These are phyloP conservation scores for Oryza punctata DNA, from an alignment of 176 grass and related monocot genomes.

Conservation along the genomic window DNA sequence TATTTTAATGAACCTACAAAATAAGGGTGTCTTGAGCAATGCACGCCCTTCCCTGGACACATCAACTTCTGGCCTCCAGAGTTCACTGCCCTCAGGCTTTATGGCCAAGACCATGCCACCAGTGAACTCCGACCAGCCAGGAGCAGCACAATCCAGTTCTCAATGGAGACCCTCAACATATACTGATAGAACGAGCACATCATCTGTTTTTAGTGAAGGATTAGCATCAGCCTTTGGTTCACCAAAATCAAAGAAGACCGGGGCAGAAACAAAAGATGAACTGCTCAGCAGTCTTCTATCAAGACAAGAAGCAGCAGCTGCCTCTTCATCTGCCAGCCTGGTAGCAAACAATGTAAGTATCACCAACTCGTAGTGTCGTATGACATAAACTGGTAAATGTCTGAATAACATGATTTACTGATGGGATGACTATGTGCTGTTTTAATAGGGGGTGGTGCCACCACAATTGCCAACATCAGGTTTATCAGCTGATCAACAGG, in stretches of 20 bases:
- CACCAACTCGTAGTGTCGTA: neutral
- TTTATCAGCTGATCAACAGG: constrained; percentile 61
- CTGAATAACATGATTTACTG: constrained; percentile 5
- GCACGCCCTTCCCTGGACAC: constrained; percentile 50
- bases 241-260: constrained; percentile 92
- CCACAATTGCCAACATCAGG: constrained; percentile 45
- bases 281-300: constrained; percentile 65
- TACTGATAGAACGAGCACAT: constrained; percentile 73
- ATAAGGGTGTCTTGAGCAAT: constrained; percentile 66
- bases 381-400: neutral
- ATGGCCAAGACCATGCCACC: constrained; percentile 42
- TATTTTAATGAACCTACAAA: constrained; percentile 69
- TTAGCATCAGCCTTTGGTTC: constrained; percentile 74
- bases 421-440: constrained; percentile 14
- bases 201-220: constrained; percentile 84
- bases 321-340: constrained; percentile 49
- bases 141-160: constrained; percentile 45
- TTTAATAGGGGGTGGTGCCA: constrained; percentile 55
- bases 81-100: constrained; percentile 48
- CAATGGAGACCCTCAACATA: constrained; percentile 57
- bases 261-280: constrained; percentile 91
- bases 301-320: constrained; percentile 58
- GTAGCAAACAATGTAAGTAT: constrained; percentile 66
- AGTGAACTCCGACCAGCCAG: constrained; percentile 45
- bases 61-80: constrained; percentile 47